Base-by-base conservation (phyloP, 371 early-diverging fungal species). In the Parasitella parasitica region DNA sequence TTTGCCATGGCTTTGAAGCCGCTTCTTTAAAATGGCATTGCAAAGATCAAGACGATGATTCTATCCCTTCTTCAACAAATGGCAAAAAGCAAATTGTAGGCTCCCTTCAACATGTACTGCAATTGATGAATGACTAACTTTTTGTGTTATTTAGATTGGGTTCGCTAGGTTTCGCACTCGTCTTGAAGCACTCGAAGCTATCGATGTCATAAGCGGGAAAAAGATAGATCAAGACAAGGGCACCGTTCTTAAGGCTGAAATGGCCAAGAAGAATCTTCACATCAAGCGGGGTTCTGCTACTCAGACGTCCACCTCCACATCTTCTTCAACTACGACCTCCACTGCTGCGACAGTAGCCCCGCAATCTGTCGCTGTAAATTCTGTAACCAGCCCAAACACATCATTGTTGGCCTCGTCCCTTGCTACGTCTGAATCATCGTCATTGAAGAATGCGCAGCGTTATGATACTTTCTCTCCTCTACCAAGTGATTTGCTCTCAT, bases 251-350 rank as follows among this genome's bases (percentile, higher is more conserved):
- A 96, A 96, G 75, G 96, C 96, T 5, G 97, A 97, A 66, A 90
- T 97, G 90, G 97, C 97, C 39, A 95, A 95, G 75, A 97, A 96
- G 79, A 94, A 96, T 68, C 78, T 96, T 24, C 91, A 91, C 70
- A 89, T 89, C 36, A 90, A 88, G 53, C 77, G 87, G 27, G 63
- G 71, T 13, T 67, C 67, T 13, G 58, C 62, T 8, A 62, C 64
- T 2, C 66, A 63, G 8, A 39, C 63, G 13, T 62, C 63, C 13
- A 49, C 67, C 1, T 54, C 63, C 20, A 49, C 63, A 18, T 57
- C 62, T 36, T 38, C 58, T 15, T 52, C 50, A 7, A 56, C 62
- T 12, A 26, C 46, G n/a, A 39, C 56, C n/a, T 30, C 59, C 6
- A 57, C 61, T 58, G 38, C 61, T 52, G 43, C 57, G 58, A 54